Evolutionary conservation across 1,284 basidiomycete genomes (phyloP), one percentile per base, ranked within the genome.

Genomic region (Rhizoctonia solani): DNA sequence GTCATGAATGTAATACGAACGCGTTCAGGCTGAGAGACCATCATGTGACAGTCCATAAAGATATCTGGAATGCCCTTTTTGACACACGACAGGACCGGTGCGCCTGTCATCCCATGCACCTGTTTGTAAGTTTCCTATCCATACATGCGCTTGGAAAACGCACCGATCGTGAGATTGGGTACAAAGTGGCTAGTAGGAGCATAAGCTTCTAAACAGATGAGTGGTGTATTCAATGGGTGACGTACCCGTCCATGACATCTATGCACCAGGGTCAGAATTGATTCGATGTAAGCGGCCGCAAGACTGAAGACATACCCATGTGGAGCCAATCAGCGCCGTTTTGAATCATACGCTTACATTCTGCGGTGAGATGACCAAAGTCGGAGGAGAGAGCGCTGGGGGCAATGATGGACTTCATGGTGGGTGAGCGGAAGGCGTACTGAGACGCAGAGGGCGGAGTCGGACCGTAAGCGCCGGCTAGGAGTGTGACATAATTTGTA

Each of bases 31-130:
- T 98, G 83, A 0, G 95, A 79, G 16, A 99, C 97, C 97, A 99
- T 99, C 97, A 99, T 99, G 80, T 99, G 97, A 79, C 95, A 98
- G 79, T 99, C 97, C 96, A 99, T 99, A 80, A 95, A 99, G 72
- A 98, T 96, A 67, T 88, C 90, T 4, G 95, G 95, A 21, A 98
- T 85, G 52, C 88, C 86, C 78, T 95, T 95, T 66, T 85, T 82
- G n/a, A 99, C 90, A 71, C 88, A 93, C 21, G 89, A 82, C 39
- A 99, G 84, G 56, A 99, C 85, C 1, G 96, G 96, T 29, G 95
- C 88, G 66, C 94, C 93, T 95, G 78, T 66, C 41, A 73, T 8
- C 32, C 32, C 30, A 25, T 50, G 21, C 11, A 46, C n/a, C n/a
- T n/a, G n/a, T n/a, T n/a, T n/a, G n/a, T 54, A 25, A 68, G 53